phyloP scores from a whole-genome alignment of 768 basidiomycete species.

The Lanmaoa pseudosensibilis region DNA sequence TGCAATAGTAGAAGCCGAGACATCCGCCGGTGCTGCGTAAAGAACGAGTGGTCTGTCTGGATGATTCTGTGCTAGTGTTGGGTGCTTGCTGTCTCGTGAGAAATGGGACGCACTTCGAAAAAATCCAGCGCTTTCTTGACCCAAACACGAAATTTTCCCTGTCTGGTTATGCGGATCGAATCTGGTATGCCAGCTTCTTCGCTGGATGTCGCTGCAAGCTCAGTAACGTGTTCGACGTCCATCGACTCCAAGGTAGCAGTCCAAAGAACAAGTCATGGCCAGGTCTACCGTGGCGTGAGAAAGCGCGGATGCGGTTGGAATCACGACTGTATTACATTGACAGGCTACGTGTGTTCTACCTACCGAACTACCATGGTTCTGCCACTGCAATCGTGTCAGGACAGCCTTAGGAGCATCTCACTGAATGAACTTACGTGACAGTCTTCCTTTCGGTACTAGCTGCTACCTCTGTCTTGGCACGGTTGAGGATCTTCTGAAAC shows the following conservation, averaged over 20 bases:
- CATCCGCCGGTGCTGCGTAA: conserved; percentile 54
- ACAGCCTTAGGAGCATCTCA: neutral
- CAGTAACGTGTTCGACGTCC: conserved; percentile 12
- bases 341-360: conserved; percentile 10
- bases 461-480: conserved; percentile 90
- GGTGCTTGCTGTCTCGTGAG: neutral
- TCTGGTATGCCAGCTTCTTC: conserved; percentile 20
- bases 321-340: neutral
- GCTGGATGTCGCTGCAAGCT: conserved; percentile 1
- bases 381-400: conserved; percentile 40
- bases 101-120: conserved; percentile 45
- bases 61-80: conserved; percentile 40
- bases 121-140: conserved; percentile 54
- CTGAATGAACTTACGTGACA: conserved; percentile 58
- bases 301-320: neutral
- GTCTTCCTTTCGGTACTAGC: conserved; percentile 88
- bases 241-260: conserved; percentile 7
- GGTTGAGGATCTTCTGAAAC: conserved; percentile 93
- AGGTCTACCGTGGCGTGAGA: conserved; percentile 22
- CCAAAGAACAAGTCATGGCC: neutral
- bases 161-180: conserved; percentile 52
- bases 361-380: conserved; percentile 57
- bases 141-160: conserved; percentile 55
- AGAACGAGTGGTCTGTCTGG: conserved; percentile 51
- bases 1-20: conserved; percentile 45